Percentiles rank a stretch among this genome's conserved stretches.
Evolutionary conservation across 495 filamentous ascomycete species (phyloP).

Genomic region (Aspergillus asperescens): DNA sequence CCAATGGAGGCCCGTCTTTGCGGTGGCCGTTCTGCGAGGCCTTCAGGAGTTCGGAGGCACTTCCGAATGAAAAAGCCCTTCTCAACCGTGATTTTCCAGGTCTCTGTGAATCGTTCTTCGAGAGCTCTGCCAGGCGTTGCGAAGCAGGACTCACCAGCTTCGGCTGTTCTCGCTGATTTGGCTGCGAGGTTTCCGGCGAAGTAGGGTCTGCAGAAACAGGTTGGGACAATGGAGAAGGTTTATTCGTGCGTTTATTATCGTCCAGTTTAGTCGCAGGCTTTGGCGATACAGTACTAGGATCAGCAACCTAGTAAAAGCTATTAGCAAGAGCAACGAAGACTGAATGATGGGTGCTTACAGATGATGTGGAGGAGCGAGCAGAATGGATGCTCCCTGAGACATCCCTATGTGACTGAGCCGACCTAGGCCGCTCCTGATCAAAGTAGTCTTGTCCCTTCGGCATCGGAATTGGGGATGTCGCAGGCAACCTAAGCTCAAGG

Average conservation of each 20-base stretch:
- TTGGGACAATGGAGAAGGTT: slow-evolving; percentile 84
- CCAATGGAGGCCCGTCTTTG: slow-evolving; percentile 49
- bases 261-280: slow-evolving; percentile 58
- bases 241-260: slow-evolving; percentile 61
- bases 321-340: background rate
- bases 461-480: slow-evolving; percentile 24
- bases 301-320: slow-evolving; percentile 10
- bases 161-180: slow-evolving; percentile 22
- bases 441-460: slow-evolving; percentile 33
- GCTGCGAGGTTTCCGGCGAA: slow-evolving; percentile 25
- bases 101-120: slow-evolving; percentile 64
- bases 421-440: slow-evolving; percentile 40
- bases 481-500: slow-evolving; percentile 35
- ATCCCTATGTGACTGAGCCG: slow-evolving; percentile 54
- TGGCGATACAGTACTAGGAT: slow-evolving; percentile 48
- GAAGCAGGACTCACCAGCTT: slow-evolving; percentile 61
- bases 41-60: slow-evolving; percentile 84
- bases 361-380: slow-evolving; percentile 47
- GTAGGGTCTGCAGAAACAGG: slow-evolving; percentile 56
- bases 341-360: slow-evolving; percentile 41
- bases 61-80: slow-evolving; percentile 95
- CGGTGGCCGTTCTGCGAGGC: slow-evolving; percentile 49
- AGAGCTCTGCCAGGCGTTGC: slow-evolving; percentile 73
- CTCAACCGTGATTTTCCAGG: slow-evolving; percentile 82
- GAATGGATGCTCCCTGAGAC: slow-evolving; percentile 53